phyloP scores from a whole-genome alignment of 2,329 filamentous ascomycete genomes.

The Talaromyces sp. region DNA sequence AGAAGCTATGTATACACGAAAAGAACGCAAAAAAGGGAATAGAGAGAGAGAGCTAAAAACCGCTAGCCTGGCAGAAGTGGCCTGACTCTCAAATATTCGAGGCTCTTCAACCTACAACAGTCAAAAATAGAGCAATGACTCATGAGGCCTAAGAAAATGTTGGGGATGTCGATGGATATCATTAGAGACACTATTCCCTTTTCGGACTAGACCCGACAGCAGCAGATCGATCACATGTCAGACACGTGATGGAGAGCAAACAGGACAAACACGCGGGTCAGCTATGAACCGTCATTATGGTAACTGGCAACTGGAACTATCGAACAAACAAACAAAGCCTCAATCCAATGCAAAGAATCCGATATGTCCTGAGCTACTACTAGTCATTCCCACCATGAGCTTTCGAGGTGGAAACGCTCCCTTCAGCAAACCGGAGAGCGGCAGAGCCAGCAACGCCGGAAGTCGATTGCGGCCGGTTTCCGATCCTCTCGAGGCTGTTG shows the following conservation, averaged over 20 bases:
- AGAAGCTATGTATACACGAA: slow-evolving; percentile 1
- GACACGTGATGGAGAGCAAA: slow-evolving; percentile 20
- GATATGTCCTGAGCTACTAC: slow-evolving; percentile 3
- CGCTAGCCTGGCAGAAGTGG: not conserved
- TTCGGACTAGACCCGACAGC: not conserved
- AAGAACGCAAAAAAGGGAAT: not conserved
- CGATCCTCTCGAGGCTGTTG: slow-evolving; percentile 62
- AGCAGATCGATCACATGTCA: slow-evolving; percentile 9
- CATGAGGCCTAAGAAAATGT: slow-evolving; percentile 11
- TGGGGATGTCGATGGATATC: slow-evolving; percentile 4
- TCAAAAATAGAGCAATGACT: not conserved
- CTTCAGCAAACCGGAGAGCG: slow-evolving; percentile 7
- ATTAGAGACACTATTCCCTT: not conserved
- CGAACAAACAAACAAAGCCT: slow-evolving; percentile 3
- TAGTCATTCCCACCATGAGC: slow-evolving; percentile 5
- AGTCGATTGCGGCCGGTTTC: slow-evolving; percentile 64
- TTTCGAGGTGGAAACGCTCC: slow-evolving; percentile 4
- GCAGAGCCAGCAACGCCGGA: not conserved
- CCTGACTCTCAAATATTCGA: not conserved
- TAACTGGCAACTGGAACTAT: not conserved
- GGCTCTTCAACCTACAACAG: not conserved
- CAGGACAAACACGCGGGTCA: slow-evolving; percentile 24
- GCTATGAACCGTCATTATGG: not conserved
- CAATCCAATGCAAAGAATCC: not conserved
- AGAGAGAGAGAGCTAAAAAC: not conserved